Evolutionary conservation across 768 basidiomycete genomes (phyloP), one percentile per base, ranked within the genome.

Genomic region (Leccinum aurantiacum): DNA sequence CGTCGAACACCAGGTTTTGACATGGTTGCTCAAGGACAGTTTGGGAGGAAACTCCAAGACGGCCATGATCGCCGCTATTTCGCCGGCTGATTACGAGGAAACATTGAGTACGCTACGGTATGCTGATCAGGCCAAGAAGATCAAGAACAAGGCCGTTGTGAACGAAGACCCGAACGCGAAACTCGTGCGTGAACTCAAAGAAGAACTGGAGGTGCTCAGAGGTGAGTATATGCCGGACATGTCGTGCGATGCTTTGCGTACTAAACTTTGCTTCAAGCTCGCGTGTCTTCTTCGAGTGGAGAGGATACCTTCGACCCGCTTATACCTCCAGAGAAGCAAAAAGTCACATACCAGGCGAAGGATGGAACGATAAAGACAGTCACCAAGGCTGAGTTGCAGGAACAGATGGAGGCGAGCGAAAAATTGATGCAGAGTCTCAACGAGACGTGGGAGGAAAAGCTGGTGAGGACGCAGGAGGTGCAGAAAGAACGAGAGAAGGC

Each of bases 141-240:
- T 99, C 78, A 98, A 95, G 87, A 99, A 98, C 77, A 96, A 98
- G 79, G 96, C 97, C 15, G 87, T 98, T 60, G 92, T 99, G 65
- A 99, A 99, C 77, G 97, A 99, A 78, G 97, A 99, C 83, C 97
- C 97, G 33, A 99, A 98, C 69, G 96, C 96, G 71, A 98, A 94
- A 79, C 89, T 99, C 59, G 95, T 99, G 59, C 89, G 95, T 52
- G 96, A 98, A 76, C 90, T 99, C 74, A 99, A 98, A 76, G 97
- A 98, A 79, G 97, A 99, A 76, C 80, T 99, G 48, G 93, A 96
- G 72, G 80, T 91, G 77, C 88, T 98, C 50, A 84, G 94, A 80
- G 89, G 89, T 88, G 75, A 70, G 78, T 62, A 52, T 24, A 22
- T 3, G 15, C 15, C 6, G 11, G 44, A n/a, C 24, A 14, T 41